Evolutionary conservation across 495 filamentous ascomycete species (phyloP).

Genomic region (Lentithecium fluviatile): DNA sequence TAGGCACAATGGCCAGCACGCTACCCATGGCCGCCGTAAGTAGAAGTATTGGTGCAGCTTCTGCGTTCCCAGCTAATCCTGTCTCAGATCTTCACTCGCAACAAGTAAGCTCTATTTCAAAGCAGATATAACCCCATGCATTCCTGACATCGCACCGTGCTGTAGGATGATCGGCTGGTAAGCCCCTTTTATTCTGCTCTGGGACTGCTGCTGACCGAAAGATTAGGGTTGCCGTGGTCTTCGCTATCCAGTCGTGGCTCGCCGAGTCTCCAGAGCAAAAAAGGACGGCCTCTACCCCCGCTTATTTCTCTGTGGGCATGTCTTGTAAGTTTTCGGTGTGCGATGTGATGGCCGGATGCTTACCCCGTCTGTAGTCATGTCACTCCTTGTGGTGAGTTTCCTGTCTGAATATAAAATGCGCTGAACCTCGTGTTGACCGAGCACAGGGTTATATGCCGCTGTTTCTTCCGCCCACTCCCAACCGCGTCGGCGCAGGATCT

Average conservation of each 20-base stretch:
- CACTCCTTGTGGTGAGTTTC: constrained; percentile 64
- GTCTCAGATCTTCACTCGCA: constrained; percentile 78
- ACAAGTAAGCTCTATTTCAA: constrained; percentile 59
- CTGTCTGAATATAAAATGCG: background rate
- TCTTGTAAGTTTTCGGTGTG: constrained; percentile 58
- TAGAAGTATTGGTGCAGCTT: constrained; percentile 19
- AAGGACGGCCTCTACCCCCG: constrained; percentile 67
- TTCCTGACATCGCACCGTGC: background rate
- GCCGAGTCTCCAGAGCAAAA: constrained; percentile 76
- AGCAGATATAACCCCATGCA: background rate
- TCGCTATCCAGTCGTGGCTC: constrained; percentile 82
- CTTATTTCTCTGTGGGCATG: constrained; percentile 83
- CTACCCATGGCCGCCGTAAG: constrained; percentile 86
- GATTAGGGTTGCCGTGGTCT: constrained; percentile 74
- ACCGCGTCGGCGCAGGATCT: constrained; percentile 43
- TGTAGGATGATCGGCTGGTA: constrained; percentile 77
- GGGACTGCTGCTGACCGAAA: constrained; percentile 10
- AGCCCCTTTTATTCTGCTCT: constrained; percentile 31
- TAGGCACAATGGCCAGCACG: constrained; percentile 74
- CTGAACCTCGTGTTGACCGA: background rate
- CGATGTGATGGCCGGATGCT: constrained; percentile 27
- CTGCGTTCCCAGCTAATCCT: constrained; percentile 13
- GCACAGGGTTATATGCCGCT: constrained; percentile 75
- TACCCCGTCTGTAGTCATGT: constrained; percentile 61
- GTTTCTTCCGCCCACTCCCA: constrained; percentile 63